Evolutionary conservation across 768 basidiomycete genomes (phyloP).

Genomic region (Botryobasidium botryosum): DNA sequence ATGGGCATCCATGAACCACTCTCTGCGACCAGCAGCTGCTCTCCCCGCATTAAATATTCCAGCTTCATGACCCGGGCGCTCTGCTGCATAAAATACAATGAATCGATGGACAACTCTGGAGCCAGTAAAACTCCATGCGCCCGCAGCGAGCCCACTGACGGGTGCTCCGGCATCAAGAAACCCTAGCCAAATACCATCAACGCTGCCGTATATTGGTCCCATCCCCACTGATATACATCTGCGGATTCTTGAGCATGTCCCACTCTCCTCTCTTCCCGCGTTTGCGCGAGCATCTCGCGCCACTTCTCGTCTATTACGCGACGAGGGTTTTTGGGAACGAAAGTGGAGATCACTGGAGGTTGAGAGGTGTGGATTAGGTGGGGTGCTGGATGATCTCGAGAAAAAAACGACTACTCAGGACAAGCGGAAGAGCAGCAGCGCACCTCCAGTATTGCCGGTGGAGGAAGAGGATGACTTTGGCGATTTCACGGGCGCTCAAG

Average conservation of each 20-base stretch:
- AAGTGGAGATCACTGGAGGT: conserved; percentile 49
- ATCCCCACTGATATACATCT: conserved; percentile 67
- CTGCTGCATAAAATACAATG: too few relatives aligned
- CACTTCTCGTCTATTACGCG: conserved; percentile 40
- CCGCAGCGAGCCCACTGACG: conserved; percentile 7
- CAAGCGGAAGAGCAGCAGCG: conserved; percentile 21
- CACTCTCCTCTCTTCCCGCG: conserved; percentile 63
- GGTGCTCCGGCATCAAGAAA: not conserved
- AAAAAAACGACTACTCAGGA: not conserved
- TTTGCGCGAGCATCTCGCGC: conserved; percentile 55
- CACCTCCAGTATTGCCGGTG: conserved; percentile 44
- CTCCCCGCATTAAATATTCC: too few relatives aligned
- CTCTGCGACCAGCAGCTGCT: too few relatives aligned
- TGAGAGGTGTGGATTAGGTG: conserved; percentile 27
- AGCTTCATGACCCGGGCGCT: too few relatives aligned
- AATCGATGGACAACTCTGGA: conserved; percentile 80
- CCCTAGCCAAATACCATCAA: not conserved
- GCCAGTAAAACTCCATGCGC: conserved; percentile 36
- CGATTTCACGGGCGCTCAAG: conserved; percentile 44
- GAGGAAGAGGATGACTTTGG: conserved; percentile 68
- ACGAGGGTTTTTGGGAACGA: conserved; percentile 63
- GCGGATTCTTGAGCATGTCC: conserved; percentile 51
- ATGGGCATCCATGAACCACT: too few relatives aligned
- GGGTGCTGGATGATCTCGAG: conserved; percentile 41
- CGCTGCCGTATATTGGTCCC: conserved; percentile 40